Evolutionary conservation across 352 stramenopile genomes (phyloP), one percentile per base, ranked within the genome.

Genomic region (Blastocystis sp.): DNA sequence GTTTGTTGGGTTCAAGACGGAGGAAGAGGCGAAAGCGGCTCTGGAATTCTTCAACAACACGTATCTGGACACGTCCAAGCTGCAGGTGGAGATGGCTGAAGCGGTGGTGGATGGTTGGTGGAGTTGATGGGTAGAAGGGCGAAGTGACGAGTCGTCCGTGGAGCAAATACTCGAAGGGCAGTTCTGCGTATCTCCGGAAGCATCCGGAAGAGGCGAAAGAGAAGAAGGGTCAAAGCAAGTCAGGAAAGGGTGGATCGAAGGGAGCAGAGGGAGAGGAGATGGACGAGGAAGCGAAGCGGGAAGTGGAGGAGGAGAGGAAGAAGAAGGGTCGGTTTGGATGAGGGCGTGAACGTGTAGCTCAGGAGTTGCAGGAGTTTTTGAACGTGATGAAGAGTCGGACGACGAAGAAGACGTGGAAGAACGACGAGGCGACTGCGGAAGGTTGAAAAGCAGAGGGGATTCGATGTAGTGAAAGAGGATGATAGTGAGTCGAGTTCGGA

Each of bases 331-430:
- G 16, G 90, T 29, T 34, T 57, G 64, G 8, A 21, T 76, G 29
- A 54, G 38, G n/a, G 6, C 7, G 4, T 16, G 14, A 36, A 18
- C 0, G 8, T 40, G 44, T 76, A 76, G 64, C 64, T 0, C 64
- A 76, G 51, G 64, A 93, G 88, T 93, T 94, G 49, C 78, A 93
- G 61, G 91, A 95, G 88, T 95, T 95, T 67, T 90, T 94, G 84
- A 91, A 94, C 84, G 93, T 92, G 21, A 94, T 95, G 91, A 91
- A 95, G 86, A 90, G 91, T 63, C 92, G 91, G 54, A 92, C 90
- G 2, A 94, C 93, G 89, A 92, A 91, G 46, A 92, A 92, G 27
- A 94, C 94, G 87, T 95, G 92, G 92, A 91, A 91, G n/a, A 94
- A 95, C 71, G 92, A 95, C 72, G 92, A 95, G 65, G 61, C 54